Evolutionary conservation across 2,329 filamentous ascomycete genomes (phyloP), one percentile per base, ranked within the genome.

Genomic region (Bipolaris cookei): DNA sequence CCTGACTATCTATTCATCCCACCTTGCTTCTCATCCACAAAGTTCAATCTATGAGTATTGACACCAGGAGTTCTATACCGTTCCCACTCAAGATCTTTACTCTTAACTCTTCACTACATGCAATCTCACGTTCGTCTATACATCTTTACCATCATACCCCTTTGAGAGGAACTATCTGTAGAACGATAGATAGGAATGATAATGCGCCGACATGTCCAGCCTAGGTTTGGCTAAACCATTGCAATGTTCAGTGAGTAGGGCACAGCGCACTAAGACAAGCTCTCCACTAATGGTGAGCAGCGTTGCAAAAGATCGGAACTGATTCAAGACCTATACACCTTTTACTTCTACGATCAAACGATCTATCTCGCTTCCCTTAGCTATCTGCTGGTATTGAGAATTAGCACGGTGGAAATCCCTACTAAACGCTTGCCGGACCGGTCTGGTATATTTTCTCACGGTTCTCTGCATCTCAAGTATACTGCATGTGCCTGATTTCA

Each of bases 271-370:
- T 34, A 34, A 34, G 30, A 34, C 30, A 34, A 34, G 30, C 30
- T 34, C 30, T 34, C 30, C 30, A 34, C 30, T 34, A 34, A 34
- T 34, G 30, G 30, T 34, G 6, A 34, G 30, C 21, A 58, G 54
- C 41, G 54, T 56, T 20, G 53, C 53, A 34, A 66, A 65, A 6
- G 58, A 68, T 32, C 45, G 64, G 8, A 62, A 30, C 34, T 68
- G 64, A 60, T 65, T 68, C 53, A 66, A 62, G 13, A 56, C 46
- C 10, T 68, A 65, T 53, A 65, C 54, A 7, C 62, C 65, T 3
- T 66, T 65, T 51, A 16, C 49, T 18, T 62, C 64, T 10, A 34
- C 14, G 39, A 55, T 49, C 11, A 16, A 13, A 50, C 50, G 21
- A 20, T 32, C 32, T 44, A 43, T 32, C 16, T 38, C 38, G 16